These are phyloP conservation scores for Adansonia grandidieri DNA, from an alignment of 441 rosid genomes.

Conservation along the genomic window DNA sequence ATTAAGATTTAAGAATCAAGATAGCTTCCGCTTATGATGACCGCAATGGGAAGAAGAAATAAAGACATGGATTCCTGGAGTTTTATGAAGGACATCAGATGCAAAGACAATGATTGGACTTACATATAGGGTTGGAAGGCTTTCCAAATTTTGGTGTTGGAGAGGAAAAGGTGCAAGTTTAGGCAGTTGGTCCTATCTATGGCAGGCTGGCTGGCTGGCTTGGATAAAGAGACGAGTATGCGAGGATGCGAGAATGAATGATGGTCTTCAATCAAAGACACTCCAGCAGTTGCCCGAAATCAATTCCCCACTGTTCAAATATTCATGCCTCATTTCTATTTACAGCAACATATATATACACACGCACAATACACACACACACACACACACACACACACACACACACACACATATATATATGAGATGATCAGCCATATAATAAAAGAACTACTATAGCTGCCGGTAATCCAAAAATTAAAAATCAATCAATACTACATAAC, in stretches of 20 bases:
- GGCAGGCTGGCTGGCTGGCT: background rate
- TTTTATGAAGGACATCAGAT: background rate
- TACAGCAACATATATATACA: no score
- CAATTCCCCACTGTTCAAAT: conserved; percentile 20
- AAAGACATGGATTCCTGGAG: background rate
- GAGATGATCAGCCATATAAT: no score
- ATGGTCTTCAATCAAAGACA: background rate
- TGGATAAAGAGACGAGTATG: background rate
- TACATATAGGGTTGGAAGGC: background rate
- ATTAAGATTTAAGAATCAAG: background rate
- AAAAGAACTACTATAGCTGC: no score
- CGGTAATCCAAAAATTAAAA: no score
- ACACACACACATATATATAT: no score
- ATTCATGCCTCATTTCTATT: background rate
- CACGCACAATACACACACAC: no score
- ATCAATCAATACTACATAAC: no score
- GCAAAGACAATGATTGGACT: background rate
- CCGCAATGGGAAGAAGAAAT: background rate
- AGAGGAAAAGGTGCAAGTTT: background rate
- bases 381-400: no score
- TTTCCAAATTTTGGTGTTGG: background rate
- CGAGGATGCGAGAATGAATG: background rate
- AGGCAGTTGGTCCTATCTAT: no score
- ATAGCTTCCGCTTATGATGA: no score
- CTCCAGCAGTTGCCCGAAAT: conserved; percentile 27